Percentiles rank a stretch among this genome's conserved stretches.
Evolutionary conservation across 2,329 filamentous ascomycete genomes (phyloP).

Genomic region (Cladosporium sp.): DNA sequence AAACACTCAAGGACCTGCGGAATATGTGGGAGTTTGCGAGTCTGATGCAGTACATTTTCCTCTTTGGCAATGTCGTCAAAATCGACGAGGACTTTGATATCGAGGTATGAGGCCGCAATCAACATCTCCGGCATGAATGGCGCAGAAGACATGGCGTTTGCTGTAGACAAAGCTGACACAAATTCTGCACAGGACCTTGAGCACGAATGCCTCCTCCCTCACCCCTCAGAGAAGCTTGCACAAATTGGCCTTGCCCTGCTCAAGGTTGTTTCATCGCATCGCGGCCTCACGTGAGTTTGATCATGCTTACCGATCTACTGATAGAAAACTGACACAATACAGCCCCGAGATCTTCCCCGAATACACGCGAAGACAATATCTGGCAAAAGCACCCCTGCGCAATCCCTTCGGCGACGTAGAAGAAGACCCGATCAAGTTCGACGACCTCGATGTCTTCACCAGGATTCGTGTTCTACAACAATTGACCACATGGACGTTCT

Average conservation of each 20-base stretch:
- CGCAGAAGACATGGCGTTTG: neutral
- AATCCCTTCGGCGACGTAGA: constrained; percentile 88
- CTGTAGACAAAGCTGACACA: neutral
- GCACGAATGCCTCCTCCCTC: constrained; percentile 78
- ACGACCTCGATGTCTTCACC: constrained; percentile 77
- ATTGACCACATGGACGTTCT: constrained; percentile 84
- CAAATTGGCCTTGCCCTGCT: constrained; percentile 84
- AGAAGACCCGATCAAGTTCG: constrained; percentile 72
- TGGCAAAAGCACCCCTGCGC: constrained; percentile 72
- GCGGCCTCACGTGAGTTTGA: constrained; percentile 77
- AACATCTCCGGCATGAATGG: constrained; percentile 18
- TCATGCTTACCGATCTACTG: neutral
- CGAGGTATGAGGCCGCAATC: constrained; percentile 63
- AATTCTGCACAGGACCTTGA: constrained; percentile 70
- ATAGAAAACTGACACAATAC: constrained; percentile 24
- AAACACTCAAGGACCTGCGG: constrained; percentile 68
- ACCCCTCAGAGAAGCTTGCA: constrained; percentile 69
- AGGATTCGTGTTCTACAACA: constrained; percentile 86
- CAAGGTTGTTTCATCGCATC: constrained; percentile 91
- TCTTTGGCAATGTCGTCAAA: constrained; percentile 87
- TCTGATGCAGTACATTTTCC: constrained; percentile 87
- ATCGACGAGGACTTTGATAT: constrained; percentile 87
- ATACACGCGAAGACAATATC: constrained; percentile 85
- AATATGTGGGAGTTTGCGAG: constrained; percentile 97
- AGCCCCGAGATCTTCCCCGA: constrained; percentile 90